These are phyloP conservation scores for Excoecaria cochinchinensis DNA, from an alignment of 345 rosid species.

Conservation along the genomic window DNA sequence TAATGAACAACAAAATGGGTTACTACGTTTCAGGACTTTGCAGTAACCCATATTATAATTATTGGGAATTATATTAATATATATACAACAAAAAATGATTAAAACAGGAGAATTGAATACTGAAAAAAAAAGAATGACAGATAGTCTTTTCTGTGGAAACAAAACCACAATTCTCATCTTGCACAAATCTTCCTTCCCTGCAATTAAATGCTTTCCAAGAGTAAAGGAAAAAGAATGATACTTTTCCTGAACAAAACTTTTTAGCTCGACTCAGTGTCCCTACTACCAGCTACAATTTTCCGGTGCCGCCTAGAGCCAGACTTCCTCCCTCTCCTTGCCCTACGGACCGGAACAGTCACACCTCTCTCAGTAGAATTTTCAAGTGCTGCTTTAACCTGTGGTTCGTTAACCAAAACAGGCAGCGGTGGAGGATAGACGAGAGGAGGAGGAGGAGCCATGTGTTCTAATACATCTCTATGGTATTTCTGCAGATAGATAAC, in stretches of 20 bases:
- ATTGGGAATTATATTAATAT: conserved; percentile 22
- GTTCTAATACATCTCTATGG: conserved; percentile 60
- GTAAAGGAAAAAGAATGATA: conserved; percentile 29
- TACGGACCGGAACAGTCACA: conserved; percentile 31
- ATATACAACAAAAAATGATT: conserved; percentile 42
- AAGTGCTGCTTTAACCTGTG: conserved; percentile 34
- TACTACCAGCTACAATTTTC: conserved; percentile 41
- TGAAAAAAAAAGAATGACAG: not conserved
- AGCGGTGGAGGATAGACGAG: conserved; percentile 34
- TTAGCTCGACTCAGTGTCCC: conserved; percentile 33
- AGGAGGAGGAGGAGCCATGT: conserved; percentile 41
- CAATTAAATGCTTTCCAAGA: conserved; percentile 8
- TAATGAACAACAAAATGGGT: conserved; percentile 29
- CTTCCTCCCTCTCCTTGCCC: conserved; percentile 58
- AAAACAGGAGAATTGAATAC: conserved; percentile 3
- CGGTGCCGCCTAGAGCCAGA: conserved; percentile 67
- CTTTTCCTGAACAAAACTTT: conserved; percentile 25
- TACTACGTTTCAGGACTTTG: conserved; percentile 19
- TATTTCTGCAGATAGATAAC: conserved; percentile 55
- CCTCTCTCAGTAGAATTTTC: conserved; percentile 34
- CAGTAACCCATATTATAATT: conserved; percentile 32
- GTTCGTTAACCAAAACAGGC: conserved; percentile 30
- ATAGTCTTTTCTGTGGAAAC: conserved; percentile 19
- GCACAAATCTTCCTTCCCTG: conserved; percentile 31
- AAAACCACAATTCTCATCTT: conserved; percentile 27